Conservation (phyloP, 768 basidiomycete species). For the Pulveroboletus sp. region DNA sequence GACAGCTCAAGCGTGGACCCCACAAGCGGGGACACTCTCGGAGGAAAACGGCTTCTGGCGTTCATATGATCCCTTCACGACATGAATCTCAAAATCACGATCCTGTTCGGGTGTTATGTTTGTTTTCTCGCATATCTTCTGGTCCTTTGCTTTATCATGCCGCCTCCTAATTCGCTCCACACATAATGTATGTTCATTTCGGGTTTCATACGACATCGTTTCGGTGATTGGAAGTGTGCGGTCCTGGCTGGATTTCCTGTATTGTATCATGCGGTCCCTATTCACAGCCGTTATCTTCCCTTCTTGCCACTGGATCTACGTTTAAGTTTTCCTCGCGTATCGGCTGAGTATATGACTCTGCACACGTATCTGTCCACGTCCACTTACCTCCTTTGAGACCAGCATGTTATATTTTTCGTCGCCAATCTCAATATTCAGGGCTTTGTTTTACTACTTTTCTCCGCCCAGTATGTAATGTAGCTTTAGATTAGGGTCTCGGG, state of each 20-base stretch:
- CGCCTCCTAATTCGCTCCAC: neutral
- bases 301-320: neutral
- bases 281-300: neutral
- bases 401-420: neutral
- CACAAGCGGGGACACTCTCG: constrained; percentile 10
- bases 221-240: neutral
- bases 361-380: too few relatives aligned
- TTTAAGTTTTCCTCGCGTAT: neutral
- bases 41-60: constrained; percentile 24
- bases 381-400: too few relatives aligned
- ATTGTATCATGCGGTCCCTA: constrained; percentile 10
- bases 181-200: constrained; percentile 1
- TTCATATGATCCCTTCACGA: constrained; percentile 22
- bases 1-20: constrained; percentile 17
- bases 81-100: constrained; percentile 11
- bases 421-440: too few relatives aligned
- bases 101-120: neutral
- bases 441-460: neutral
- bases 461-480: constrained; percentile 1
- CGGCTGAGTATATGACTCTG: too few relatives aligned
- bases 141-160: neutral
- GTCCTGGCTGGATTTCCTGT: constrained; percentile 9
- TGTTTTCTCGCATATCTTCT: neutral
- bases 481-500: neutral
- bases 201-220: neutral